Conservation (phyloP, 306 rosid species). For the Casuarina glauca region DNA sequence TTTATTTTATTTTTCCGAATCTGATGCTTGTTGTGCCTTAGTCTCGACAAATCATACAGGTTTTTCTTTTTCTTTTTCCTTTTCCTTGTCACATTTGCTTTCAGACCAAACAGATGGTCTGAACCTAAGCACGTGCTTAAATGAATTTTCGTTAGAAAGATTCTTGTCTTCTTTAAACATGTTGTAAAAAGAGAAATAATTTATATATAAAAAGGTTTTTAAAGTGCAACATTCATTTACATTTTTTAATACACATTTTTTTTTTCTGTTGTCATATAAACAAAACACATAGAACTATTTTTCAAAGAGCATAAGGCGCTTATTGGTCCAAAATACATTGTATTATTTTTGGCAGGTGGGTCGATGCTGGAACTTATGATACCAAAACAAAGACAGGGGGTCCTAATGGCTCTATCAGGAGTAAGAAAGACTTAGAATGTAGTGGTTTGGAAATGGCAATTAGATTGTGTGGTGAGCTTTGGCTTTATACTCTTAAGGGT, state of each 20-base stretch:
- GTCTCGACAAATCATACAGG: background rate
- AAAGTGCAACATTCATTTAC: no score
- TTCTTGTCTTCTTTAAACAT: no score
- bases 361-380: constrained; percentile 82
- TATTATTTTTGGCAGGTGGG: constrained; percentile 56
- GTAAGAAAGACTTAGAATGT: constrained; percentile 47
- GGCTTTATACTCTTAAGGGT: background rate
- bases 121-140: no score
- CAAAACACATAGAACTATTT: no score
- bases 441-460: constrained; percentile 61
- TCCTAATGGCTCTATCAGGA: constrained; percentile 82
- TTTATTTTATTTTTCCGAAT: background rate
- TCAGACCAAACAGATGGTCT: background rate
- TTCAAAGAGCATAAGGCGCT: no score
- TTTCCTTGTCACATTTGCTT: background rate
- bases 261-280: no score
- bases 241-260: no score
- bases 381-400: constrained; percentile 66
- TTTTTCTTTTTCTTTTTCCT: background rate
- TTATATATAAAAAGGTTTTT: no score
- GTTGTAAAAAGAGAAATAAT: no score
- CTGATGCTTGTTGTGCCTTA: background rate
- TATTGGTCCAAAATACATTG: no score
- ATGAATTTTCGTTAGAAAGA: no score
- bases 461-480: constrained; percentile 56